Base-by-base conservation (phyloP, 129 eudicot species). In the Erigeron canadensis region DNA sequence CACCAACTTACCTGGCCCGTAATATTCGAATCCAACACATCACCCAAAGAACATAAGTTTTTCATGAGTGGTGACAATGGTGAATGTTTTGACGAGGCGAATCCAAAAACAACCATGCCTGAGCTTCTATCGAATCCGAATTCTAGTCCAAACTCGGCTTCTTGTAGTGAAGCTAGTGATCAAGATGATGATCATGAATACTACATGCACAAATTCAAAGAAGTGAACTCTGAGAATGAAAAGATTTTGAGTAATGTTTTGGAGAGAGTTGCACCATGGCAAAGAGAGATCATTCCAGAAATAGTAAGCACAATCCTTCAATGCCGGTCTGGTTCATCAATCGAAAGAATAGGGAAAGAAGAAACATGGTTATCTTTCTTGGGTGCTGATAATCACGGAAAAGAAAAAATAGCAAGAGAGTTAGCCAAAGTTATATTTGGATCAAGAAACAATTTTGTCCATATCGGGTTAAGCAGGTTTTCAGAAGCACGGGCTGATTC, bases 81-180 rank as follows among this genome's bases (percentile, higher is more conserved):
- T n/a, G 78, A 55, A 38, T 75, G 74, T 63, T 79, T 72, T 15
- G 70, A 75, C 4, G 74, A 84, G 34, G 67, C 86, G 22, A 81
- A 71, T 9, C 70, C 77, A 11, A 72, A 65, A 61, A 53, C 60
- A 0, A 43, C 51, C 74, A 67, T 75, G 67, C 97, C 97, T 0
- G 97, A 91, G 16, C 97, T 91, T 51, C 61, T 91, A 51, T 91
- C 95, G 19, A 91, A 91, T 77, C 96, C 98, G 1, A 88, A 88
- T 69, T 91, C 98, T 1, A 91, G 89, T 64, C 96, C 98, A 2
- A 91, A 88, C 72, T 91, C 97, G 10, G 93, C 96, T 77, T 91
- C 97, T 19, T 91, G 93, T 10, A 91, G 97, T 42, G 93, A 88
- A 70, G 91, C 93, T 34, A 88, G 89, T 70, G 70, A 76, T 23